Evolutionary conservation across 2,329 filamentous ascomycete genomes (phyloP), one percentile per base, ranked within the genome.

Genomic region (Zymoseptoria pseudotritici): DNA sequence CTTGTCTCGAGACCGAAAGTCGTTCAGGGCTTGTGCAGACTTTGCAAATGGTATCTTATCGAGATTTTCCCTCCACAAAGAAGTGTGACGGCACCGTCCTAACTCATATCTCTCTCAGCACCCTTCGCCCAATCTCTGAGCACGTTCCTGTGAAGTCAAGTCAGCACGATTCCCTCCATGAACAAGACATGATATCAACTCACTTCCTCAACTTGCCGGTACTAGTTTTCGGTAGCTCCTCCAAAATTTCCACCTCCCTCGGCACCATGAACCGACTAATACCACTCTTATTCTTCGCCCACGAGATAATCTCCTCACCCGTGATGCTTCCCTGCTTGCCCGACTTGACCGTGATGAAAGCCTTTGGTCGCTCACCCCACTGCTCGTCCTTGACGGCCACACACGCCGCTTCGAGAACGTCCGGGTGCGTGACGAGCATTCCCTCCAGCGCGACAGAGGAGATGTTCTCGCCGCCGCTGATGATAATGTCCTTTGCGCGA

Each of bases 331-430:
- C 67, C 1, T 74, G 70, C 69, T 82, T 51, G n/a, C 85, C 87
- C 50, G 83, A 75, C 71, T 91, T 89, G 31, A 91, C 80, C 0
- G 94, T 97, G 61, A 97, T 78, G 71, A 90, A 99, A 0, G 93
- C 94, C 77, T 96, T 96, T 11, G 94, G 93, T n/a, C 90, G 79
- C 77, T 99, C 94, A 22, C 94, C 94, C 92, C 93, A 99, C 72
- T 95, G 90, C 46, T 86, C 86, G 73, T 97, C 92, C 0, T 87
- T 81, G 0, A 97, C 87, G 0, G 90, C 89, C 4, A 97, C 90
- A 31, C 97, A 92, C 46, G 91, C 94, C 1, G 88, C 92, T 77
- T 99, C 94, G 22, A 99, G 83, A 46, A 99, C 85, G 65, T 90
- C 86, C 0, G 92, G 91, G 72, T 99, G 94, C 54, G 90, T 87